Conservation (phyloP, 225 moss, liverwort and hornwort species). For the Climacium dendroides region DNA sequence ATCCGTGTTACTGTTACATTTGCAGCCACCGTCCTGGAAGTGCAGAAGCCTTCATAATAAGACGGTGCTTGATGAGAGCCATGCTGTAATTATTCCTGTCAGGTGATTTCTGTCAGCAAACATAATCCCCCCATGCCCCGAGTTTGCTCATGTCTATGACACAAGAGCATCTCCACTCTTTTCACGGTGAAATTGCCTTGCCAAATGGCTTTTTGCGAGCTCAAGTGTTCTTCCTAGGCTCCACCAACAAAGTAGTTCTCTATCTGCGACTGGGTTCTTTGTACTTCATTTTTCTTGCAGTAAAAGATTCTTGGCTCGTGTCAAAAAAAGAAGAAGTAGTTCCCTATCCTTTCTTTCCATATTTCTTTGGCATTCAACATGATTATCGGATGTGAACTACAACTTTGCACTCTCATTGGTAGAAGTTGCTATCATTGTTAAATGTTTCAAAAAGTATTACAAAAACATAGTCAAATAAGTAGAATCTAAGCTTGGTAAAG, state of each 20-base stretch:
- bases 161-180: neutral
- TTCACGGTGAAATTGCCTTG: neutral
- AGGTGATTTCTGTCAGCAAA: neutral
- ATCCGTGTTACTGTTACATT: neutral
- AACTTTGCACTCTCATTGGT: no score
- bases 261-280: no score
- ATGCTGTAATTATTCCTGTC: neutral
- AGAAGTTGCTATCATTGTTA: neutral
- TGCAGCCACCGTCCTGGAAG: neutral
- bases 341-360: neutral
- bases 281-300: no score
- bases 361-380: accelerated
- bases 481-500: neutral
- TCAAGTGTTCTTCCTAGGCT: neutral
- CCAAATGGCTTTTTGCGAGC: neutral
- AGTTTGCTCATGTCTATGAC: no score
- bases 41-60: neutral
- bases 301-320: no score
- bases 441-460: neutral
- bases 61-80: neutral
- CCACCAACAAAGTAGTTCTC: neutral
- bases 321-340: no score
- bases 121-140: no score
- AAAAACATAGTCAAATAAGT: neutral
- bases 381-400: accelerated